Conservation (phyloP, 2,329 filamentous ascomycete genomes). For the Phaeosphaeriaceae sp. region DNA sequence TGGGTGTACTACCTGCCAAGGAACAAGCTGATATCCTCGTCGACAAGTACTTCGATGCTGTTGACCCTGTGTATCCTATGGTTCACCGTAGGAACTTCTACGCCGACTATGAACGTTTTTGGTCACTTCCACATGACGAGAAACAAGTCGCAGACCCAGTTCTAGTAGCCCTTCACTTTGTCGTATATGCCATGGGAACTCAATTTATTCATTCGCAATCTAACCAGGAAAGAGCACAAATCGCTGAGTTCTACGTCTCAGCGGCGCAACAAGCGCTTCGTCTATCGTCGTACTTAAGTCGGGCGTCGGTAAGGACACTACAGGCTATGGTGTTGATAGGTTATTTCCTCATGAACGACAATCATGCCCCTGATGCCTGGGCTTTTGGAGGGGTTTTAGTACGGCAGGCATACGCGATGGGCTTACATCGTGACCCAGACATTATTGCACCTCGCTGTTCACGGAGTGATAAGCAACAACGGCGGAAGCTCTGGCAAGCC, state of each 20-base stretch:
- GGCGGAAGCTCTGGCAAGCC: slow-evolving; percentile 82
- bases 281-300: slow-evolving; percentile 77
- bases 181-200: slow-evolving; percentile 78
- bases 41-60: slow-evolving; percentile 61
- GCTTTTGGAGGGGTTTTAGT: slow-evolving; percentile 79
- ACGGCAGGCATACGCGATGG: slow-evolving; percentile 81
- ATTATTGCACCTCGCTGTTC: slow-evolving; percentile 70
- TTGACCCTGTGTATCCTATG: slow-evolving; percentile 84
- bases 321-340: slow-evolving; percentile 83
- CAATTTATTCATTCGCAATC: slow-evolving; percentile 71
- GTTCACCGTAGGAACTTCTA: slow-evolving; percentile 77
- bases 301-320: slow-evolving; percentile 73
- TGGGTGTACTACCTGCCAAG: slow-evolving; percentile 76
- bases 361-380: slow-evolving; percentile 83
- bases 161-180: slow-evolving; percentile 74
- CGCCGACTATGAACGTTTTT: slow-evolving; percentile 79
- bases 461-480: slow-evolving; percentile 76
- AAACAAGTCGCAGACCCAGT: slow-evolving; percentile 69
- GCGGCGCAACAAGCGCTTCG: slow-evolving; percentile 79
- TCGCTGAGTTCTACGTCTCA: slow-evolving; percentile 81
- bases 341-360: slow-evolving; percentile 86
- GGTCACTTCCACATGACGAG: slow-evolving; percentile 65
- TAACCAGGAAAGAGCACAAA: slow-evolving; percentile 70
- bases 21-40: slow-evolving; percentile 74
- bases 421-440: slow-evolving; percentile 78